Conservation (phyloP, 208 protist species). For the Acanthamoeba sp. region DNA sequence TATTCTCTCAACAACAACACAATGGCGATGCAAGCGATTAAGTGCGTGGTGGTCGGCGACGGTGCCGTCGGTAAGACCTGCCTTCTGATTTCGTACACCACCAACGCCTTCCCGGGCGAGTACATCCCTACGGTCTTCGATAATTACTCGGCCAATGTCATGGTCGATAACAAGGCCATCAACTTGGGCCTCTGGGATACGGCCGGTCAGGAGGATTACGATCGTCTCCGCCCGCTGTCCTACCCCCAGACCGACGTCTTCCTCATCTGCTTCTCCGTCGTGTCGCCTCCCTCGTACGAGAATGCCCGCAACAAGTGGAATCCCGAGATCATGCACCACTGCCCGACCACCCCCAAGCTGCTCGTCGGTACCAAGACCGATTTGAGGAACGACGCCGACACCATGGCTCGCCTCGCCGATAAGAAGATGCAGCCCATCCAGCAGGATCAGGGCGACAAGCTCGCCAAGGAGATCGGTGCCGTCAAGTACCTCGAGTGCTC, state of each 20-base stretch:
- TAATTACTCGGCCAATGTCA: constrained; percentile 90
- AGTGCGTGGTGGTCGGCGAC: no score
- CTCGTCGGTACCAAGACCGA: constrained; percentile 95
- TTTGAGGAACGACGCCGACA: constrained; percentile 86
- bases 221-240: constrained; percentile 89
- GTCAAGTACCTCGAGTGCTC: constrained; percentile 27
- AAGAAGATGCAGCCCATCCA: constrained; percentile 16
- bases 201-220: no score
- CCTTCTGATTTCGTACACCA: no score
- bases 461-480: background rate
- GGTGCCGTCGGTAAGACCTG: no score
- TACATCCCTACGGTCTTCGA: constrained; percentile 73
- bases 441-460: background rate
- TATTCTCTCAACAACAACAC: no score
- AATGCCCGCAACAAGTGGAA: constrained; percentile 87
- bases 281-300: constrained; percentile 86
- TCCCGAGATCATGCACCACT: constrained; percentile 87
- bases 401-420: constrained; percentile 72
- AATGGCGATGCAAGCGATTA: no score
- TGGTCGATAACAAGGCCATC: constrained; percentile 86
- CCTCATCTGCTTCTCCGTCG: constrained; percentile 89
- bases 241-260: constrained; percentile 92
- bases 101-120: no score
- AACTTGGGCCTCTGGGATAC: constrained; percentile 88
- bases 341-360: constrained; percentile 88